A percentile compares a stretch with the other conserved stretches of the same genome.
phyloP scores from a whole-genome alignment of 2,329 filamentous ascomycete genomes.

The Hyphodiscus sp. region DNA sequence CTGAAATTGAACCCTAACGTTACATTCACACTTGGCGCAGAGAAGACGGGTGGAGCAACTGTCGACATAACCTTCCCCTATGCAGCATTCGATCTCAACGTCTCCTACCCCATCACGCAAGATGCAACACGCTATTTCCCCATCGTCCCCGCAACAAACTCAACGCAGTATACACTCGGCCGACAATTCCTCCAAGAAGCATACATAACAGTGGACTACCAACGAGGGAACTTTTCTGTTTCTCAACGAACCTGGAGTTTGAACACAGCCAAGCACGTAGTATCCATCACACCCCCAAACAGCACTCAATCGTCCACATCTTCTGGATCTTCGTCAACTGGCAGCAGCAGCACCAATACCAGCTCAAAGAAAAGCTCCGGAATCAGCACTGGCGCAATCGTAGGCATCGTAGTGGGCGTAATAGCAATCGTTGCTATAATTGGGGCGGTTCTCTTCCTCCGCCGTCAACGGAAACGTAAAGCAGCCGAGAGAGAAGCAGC shows the following conservation, averaged over 20 bases:
- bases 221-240: background rate
- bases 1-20: conserved; percentile 22
- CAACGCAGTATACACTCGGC: conserved; percentile 22
- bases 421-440: background rate
- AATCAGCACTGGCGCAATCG: background rate
- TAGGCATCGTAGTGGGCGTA: background rate
- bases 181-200: conserved; percentile 27
- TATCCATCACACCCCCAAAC: conserved; percentile 1
- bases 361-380: background rate
- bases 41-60: background rate
- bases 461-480: background rate
- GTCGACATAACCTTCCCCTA: conserved; percentile 24
- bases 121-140: conserved; percentile 23
- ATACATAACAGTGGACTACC: background rate
- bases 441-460: background rate
- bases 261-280: background rate
- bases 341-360: background rate
- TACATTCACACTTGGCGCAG: conserved; percentile 23
- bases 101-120: conserved; percentile 15
- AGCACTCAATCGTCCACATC: background rate
- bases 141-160: conserved; percentile 16
- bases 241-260: background rate
- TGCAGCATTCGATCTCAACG: conserved; percentile 25
- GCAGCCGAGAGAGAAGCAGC: background rate
- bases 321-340: background rate